Evolutionary conservation across 176 grass and related monocot genomes (phyloP).

Genomic region (Rhynchospora breviuscula): DNA sequence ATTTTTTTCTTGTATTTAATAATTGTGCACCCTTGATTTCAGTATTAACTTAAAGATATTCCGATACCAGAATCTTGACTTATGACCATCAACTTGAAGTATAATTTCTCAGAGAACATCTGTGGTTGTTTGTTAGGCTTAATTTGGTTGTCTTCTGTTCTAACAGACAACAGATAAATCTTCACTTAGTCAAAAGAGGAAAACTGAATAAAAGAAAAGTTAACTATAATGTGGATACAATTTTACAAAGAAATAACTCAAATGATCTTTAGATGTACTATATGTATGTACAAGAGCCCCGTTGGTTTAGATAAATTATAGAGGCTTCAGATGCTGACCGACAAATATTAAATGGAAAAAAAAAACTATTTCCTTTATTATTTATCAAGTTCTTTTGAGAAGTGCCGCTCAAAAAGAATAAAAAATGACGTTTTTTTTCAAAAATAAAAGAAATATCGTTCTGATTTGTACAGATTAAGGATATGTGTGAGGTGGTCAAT

Average conservation of each 20-base stretch:
- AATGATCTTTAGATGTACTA: too few relatives aligned
- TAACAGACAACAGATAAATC: background rate
- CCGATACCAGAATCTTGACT: background rate
- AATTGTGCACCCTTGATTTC: background rate
- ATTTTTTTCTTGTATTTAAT: background rate
- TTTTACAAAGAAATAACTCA: background rate
- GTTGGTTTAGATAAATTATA: background rate
- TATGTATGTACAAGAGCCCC: background rate
- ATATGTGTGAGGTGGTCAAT: background rate
- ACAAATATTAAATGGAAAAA: background rate
- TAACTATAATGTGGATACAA: background rate
- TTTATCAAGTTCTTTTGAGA: background rate
- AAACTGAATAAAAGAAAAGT: background rate
- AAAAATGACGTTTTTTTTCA: background rate
- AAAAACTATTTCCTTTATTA: background rate
- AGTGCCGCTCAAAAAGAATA: background rate
- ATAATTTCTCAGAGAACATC: background rate
- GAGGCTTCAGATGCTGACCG: background rate
- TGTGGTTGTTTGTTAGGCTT: background rate
- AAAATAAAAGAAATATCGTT: background rate
- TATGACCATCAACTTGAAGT: background rate
- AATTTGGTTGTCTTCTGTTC: background rate
- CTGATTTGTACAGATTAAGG: background rate
- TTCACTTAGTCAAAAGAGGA: background rate
- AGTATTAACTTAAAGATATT: background rate